A percentile compares a stretch with the other conserved stretches of the same genome.
These are phyloP conservation scores for Chaetomium sp. DNA, from an alignment of 2,329 filamentous ascomycete genomes.

Conservation along the genomic window DNA sequence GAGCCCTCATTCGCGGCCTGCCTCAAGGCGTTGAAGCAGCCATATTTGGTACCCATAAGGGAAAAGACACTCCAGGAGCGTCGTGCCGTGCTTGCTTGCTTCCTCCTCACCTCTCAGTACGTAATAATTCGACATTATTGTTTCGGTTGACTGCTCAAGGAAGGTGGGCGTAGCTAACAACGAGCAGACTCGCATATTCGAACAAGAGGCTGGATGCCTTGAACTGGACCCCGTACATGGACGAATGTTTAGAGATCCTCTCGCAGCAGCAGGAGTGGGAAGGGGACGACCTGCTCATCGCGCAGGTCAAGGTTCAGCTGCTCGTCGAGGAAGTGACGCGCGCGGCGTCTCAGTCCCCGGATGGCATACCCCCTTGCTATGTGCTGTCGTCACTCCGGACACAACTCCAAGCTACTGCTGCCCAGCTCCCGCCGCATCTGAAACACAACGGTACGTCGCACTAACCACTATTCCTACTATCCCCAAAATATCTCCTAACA, in stretches of 20 bases:
- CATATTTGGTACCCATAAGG: constrained; percentile 16
- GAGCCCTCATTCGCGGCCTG: constrained; percentile 31
- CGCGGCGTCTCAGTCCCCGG: constrained; percentile 20
- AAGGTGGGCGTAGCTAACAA: neutral
- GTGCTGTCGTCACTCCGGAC: constrained; percentile 23
- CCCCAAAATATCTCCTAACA: constrained; percentile 1
- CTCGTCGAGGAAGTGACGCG: constrained; percentile 32
- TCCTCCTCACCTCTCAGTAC: constrained; percentile 34
- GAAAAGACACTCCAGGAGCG: constrained; percentile 43
- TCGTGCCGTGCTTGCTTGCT: constrained; percentile 43
- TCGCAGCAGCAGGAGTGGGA: constrained; percentile 39
- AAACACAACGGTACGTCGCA: constrained; percentile 21
- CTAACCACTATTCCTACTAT: neutral
- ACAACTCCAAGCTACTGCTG: constrained; percentile 24
- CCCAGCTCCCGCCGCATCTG: constrained; percentile 21
- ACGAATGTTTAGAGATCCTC: constrained; percentile 47
- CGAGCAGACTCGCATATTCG: constrained; percentile 21
- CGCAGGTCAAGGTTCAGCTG: constrained; percentile 36
- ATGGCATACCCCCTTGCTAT: constrained; percentile 19
- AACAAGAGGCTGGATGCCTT: constrained; percentile 45
- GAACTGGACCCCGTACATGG: constrained; percentile 53
- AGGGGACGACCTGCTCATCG: constrained; percentile 44
- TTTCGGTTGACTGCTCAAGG: neutral
- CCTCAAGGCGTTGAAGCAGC: constrained; percentile 24
- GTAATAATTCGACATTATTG: constrained; percentile 20